These are phyloP conservation scores for Lachnellula cervina DNA, from an alignment of 2,329 filamentous ascomycete genomes.

Conservation along the genomic window DNA sequence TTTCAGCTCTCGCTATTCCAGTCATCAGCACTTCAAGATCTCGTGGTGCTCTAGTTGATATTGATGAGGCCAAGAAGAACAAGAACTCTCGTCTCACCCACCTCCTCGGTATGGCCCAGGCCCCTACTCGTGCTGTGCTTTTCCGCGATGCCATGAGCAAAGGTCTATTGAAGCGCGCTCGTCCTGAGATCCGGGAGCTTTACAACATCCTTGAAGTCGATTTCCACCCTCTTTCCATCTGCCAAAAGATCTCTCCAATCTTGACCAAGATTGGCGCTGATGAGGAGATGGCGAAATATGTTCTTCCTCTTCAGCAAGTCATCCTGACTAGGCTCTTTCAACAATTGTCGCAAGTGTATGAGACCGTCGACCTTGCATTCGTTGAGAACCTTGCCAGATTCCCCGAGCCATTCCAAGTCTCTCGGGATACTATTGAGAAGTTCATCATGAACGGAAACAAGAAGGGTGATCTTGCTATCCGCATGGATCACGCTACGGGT, in stretches of 20 bases:
- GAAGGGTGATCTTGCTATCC: constrained; percentile 95
- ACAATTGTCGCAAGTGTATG: constrained; percentile 97
- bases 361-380: constrained; percentile 91
- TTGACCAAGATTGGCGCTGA: constrained; percentile 89
- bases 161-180: constrained; percentile 84
- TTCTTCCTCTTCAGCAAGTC: constrained; percentile 92
- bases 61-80: constrained; percentile 95
- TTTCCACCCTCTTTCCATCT: constrained; percentile 97
- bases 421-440: constrained; percentile 88
- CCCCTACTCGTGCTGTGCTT: constrained; percentile 81
- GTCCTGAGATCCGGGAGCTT: constrained; percentile 90
- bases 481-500: constrained; percentile 91
- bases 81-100: constrained; percentile 98
- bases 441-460: constrained; percentile 99
- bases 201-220: constrained; percentile 99
- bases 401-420: constrained; percentile 93
- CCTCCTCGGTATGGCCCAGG: constrained; percentile 84
- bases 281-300: constrained; percentile 95
- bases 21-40: constrained; percentile 98
- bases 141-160: constrained; percentile 97
- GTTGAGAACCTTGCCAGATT: constrained; percentile 92
- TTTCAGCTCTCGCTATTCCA: constrained; percentile 94
- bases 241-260: constrained; percentile 98
- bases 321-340: constrained; percentile 98
- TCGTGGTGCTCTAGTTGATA: constrained; percentile 90